phyloP scores from a whole-genome alignment of 2,329 filamentous ascomycete genomes.

The Arthrobotrys sinensis region DNA sequence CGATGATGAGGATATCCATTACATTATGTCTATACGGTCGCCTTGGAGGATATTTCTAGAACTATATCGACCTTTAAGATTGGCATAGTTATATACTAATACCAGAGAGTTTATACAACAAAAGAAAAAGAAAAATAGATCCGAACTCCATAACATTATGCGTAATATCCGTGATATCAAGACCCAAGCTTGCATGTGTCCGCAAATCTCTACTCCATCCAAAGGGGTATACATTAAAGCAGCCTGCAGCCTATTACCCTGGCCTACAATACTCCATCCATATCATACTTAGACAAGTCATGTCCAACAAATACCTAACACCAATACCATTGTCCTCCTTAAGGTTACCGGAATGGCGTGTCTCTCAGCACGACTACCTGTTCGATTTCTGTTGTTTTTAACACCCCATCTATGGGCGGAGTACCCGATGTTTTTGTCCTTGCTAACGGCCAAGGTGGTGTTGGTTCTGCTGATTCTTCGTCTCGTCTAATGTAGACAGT shows the following conservation, averaged over 20 bases:
- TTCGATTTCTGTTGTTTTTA: constrained; percentile 55
- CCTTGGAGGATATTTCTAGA: neutral
- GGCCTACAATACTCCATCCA: constrained; percentile 14
- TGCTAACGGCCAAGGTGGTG: constrained; percentile 16
- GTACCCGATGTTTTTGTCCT: constrained; percentile 14
- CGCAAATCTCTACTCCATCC: constrained; percentile 4
- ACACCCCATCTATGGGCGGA: constrained; percentile 27
- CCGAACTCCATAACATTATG: constrained; percentile 53
- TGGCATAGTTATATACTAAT: constrained; percentile 14
- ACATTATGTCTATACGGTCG: neutral
- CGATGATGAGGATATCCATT: neutral
- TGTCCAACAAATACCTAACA: constrained; percentile 18
- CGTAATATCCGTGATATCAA: constrained; percentile 27
- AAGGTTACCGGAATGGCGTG: constrained; percentile 32
- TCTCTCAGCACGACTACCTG: constrained; percentile 49
- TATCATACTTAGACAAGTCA: neutral
- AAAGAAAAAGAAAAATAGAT: constrained; percentile 9
- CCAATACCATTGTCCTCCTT: neutral
- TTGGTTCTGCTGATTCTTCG: constrained; percentile 22
- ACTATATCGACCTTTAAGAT: constrained; percentile 2
- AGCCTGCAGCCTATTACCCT: constrained; percentile 46
- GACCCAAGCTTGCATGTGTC: constrained; percentile 19
- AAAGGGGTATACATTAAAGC: constrained; percentile 40
- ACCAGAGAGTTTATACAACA: neutral
- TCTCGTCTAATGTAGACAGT: constrained; percentile 45